A percentile compares a stretch with the other conserved stretches of the same genome.
phyloP scores from a whole-genome alignment of 768 basidiomycete species.

The Psilocybe tampanensis region DNA sequence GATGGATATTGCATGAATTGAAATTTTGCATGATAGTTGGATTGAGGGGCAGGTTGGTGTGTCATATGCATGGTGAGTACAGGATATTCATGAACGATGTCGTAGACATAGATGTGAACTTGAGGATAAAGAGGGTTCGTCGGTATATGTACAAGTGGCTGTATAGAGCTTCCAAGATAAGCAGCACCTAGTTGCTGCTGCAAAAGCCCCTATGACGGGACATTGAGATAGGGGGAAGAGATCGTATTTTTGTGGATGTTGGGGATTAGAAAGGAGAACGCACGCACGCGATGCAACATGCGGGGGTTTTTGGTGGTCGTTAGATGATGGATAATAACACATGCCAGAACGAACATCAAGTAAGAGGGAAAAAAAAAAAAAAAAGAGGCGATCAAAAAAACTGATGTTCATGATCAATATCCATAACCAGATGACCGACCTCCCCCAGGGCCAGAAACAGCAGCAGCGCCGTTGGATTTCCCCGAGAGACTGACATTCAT shows the following conservation, averaged over 20 bases:
- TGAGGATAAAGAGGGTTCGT: not conserved
- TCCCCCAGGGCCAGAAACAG: conserved; percentile 32
- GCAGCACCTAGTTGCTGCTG: not conserved
- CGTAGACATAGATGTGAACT: not conserved
- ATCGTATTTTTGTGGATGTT: not conserved
- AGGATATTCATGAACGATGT: conserved; percentile 9
- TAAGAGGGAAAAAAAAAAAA: not conserved
- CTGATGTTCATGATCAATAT: conserved; percentile 25
- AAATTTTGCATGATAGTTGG: not conserved
- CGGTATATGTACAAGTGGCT: not conserved
- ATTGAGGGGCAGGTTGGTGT: too few species aligned
- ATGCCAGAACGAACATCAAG: not conserved
- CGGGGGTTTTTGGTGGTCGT: not conserved
- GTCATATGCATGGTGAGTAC: conserved; percentile 7
- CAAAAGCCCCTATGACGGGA: not conserved
- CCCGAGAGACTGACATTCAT: conserved; percentile 46
- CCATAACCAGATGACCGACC: conserved; percentile 40
- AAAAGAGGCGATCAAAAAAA: not conserved
- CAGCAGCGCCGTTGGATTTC: conserved; percentile 27
- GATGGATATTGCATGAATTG: not conserved
- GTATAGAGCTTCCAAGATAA: not conserved
- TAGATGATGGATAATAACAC: not conserved
- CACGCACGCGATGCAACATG: not conserved
- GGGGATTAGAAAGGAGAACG: too few species aligned
- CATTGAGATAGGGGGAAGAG: not conserved